phyloP scores from a whole-genome alignment of 768 basidiomycete species.

The Mycena haematopus region DNA sequence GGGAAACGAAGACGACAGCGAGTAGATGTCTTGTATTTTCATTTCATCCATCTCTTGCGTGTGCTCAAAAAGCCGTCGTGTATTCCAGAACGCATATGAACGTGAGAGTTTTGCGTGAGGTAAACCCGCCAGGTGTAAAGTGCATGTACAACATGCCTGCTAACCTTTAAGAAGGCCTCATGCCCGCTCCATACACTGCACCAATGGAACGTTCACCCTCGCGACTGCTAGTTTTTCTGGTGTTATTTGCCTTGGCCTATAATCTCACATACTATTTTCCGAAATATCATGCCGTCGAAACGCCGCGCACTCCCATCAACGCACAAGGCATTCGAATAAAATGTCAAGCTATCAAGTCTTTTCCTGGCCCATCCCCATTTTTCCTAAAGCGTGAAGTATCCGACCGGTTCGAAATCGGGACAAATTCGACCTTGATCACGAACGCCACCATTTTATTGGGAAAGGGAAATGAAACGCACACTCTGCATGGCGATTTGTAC shows the following conservation, averaged over 20 bases:
- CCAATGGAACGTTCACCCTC: slow-evolving; percentile 24
- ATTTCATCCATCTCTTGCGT: not conserved
- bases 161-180: slow-evolving; percentile 14
- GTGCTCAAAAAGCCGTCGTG: not conserved
- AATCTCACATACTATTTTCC: slow-evolving; percentile 18
- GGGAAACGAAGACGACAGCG: slow-evolving; percentile 25
- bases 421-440: slow-evolving; percentile 68
- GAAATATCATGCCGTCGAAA: slow-evolving; percentile 3
- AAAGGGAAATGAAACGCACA: slow-evolving; percentile 56
- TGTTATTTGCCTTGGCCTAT: slow-evolving; percentile 19
- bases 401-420: slow-evolving; percentile 72
- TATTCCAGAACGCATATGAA: not conserved
- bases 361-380: slow-evolving; percentile 46
- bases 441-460: slow-evolving; percentile 77
- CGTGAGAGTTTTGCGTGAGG: slow-evolving; percentile 25
- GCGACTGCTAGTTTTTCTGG: slow-evolving; percentile 22
- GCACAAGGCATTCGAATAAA: slow-evolving; percentile 44
- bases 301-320: slow-evolving; percentile 32
- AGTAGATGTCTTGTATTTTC: slow-evolving; percentile 13
- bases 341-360: slow-evolving; percentile 60
- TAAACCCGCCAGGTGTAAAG: slow-evolving; percentile 21
- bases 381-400: slow-evolving; percentile 55
- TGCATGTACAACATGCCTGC: slow-evolving; percentile 24
- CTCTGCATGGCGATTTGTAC: slow-evolving; percentile 68
- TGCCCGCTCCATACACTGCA: not conserved